Evolutionary conservation across 2,329 filamentous ascomycete genomes (phyloP), one percentile per base, ranked within the genome.

Genomic region (Colletotrichum coccodes): DNA sequence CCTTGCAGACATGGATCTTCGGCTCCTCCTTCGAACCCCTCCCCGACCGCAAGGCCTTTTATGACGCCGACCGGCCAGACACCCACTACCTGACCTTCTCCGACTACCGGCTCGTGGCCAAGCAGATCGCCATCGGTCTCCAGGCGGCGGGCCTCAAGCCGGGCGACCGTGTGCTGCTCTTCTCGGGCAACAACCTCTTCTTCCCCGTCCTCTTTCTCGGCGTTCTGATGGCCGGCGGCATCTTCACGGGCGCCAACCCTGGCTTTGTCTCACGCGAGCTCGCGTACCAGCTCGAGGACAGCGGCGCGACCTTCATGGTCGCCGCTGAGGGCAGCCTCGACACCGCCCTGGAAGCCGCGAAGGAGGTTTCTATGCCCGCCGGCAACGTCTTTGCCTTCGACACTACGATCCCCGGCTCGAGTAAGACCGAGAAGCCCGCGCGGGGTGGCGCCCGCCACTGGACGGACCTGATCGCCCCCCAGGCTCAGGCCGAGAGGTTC

Each of bases 231-330:
- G 92, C 93, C 0, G 92, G 92, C 4, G 92, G 92, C 2, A 82
- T 95, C 61, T 95, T 95, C 80, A 92, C 90, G 0, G 93, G 92
- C 30, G 91, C 91, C 1, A 94, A 94, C 70, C 91, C 92, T 0
- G 85, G 84, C 6, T 94, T 76, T 60, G 90, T 93, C 0, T 82
- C 88, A 0, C 83, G 92, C 23, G 93, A 96, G 78, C 79, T 97
- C 52, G 91, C 90, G 7, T 91, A 93, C 77, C 94, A 96, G 78
- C 82, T 96, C 40, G 84, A 87, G 56, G 92, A 95, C 77, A 91
- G 90, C 64, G 90, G 87, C 0, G 90, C 93, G 0, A 85, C 79
- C 7, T 91, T 92, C 74, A 79, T 96, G 64, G 80, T 96, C 61
- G 87, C 88, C n/a, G 86, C 90, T 0, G 86, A 89, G 40, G 82